These are phyloP conservation scores for Obelidium mucronatum DNA, from an alignment of 192 early-diverging fungal species.

Conservation along the genomic window DNA sequence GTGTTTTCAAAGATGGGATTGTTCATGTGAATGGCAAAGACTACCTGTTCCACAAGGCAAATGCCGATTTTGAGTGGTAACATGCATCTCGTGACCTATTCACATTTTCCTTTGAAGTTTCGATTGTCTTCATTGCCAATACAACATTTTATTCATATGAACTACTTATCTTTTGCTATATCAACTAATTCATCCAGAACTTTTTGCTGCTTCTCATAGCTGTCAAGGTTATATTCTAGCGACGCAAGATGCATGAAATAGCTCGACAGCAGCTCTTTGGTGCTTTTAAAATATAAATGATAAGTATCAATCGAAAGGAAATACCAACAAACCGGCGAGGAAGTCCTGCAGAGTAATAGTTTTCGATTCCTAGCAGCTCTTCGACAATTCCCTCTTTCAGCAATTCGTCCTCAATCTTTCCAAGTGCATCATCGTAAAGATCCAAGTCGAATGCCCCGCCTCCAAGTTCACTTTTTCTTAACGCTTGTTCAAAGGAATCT, in stretches of 20 bases:
- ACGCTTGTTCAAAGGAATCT: constrained; percentile 13
- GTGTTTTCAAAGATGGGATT: constrained; percentile 95
- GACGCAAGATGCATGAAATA: constrained; percentile 45
- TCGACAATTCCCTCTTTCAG: constrained; percentile 16
- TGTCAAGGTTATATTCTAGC: constrained; percentile 44
- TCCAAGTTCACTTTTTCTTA: background rate
- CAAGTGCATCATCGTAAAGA: background rate
- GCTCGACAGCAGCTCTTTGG: constrained; percentile 39
- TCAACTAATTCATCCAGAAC: constrained; percentile 44
- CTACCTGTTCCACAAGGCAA: constrained; percentile 92
- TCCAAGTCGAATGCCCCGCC: background rate
- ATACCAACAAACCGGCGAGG: constrained; percentile 30
- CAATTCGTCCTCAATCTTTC: background rate
- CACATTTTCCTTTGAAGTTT: no score
- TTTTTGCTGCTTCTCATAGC: constrained; percentile 44
- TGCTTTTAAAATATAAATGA: constrained; percentile 7
- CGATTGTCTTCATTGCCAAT: no score
- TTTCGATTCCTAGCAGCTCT: constrained; percentile 43
- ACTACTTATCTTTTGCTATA: constrained; percentile 26
- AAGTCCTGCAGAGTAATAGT: constrained; percentile 45
- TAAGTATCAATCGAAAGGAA: background rate
- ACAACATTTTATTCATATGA: background rate
- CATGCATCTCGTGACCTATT: background rate
- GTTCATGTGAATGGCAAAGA: constrained; percentile 94
- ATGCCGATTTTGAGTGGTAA: constrained; percentile 98